These are phyloP conservation scores for Suillus sp. DNA, from an alignment of 768 basidiomycete genomes.

Conservation along the genomic window DNA sequence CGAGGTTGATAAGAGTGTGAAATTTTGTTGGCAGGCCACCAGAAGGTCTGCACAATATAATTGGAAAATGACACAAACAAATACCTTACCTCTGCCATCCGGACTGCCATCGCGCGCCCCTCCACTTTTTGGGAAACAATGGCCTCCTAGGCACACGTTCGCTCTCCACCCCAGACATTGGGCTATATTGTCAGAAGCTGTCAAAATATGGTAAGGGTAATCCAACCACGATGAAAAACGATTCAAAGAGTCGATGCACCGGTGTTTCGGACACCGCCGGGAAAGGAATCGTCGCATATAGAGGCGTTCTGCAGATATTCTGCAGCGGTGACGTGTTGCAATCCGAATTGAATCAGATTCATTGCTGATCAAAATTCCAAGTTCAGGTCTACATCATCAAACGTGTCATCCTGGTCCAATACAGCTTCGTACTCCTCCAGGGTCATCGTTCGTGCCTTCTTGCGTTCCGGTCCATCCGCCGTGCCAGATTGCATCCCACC, in stretches of 20 bases:
- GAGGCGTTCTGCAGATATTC: neutral
- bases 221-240: neutral
- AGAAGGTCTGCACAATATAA: neutral
- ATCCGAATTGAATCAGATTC: constrained; percentile 18
- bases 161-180: neutral
- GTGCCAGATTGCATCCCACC: constrained; percentile 12
- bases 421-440: constrained; percentile 56
- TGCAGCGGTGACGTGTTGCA: constrained; percentile 1
- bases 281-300: neutral
- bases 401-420: constrained; percentile 49
- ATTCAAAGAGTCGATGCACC: neutral
- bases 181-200: neutral
- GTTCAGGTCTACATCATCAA: constrained; percentile 45
- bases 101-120: neutral
- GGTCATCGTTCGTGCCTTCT: constrained; percentile 43
- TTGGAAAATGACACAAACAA: neutral
- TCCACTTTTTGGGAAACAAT: neutral
- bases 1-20: neutral
- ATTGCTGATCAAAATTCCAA: constrained; percentile 16
- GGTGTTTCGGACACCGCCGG: neutral
- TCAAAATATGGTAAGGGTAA: neutral
- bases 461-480: constrained; percentile 35
- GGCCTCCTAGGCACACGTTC: neutral
- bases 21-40: neutral
- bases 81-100: neutral